Base-by-base conservation (phyloP, 2,329 filamentous ascomycete genomes). In the Fusarium sp. region DNA sequence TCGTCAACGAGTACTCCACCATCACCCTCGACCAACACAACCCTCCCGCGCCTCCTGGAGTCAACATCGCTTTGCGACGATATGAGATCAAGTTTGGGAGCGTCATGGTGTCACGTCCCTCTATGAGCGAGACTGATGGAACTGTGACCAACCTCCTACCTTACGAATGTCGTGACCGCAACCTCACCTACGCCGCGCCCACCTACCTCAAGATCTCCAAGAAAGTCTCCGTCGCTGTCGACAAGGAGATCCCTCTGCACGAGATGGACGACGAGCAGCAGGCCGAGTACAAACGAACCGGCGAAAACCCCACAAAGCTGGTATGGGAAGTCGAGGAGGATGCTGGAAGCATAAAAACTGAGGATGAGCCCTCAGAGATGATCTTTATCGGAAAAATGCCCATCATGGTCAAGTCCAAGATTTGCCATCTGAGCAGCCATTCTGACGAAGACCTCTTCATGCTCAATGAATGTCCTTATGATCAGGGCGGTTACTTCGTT, bases 401-500 rank as follows among this genome's bases (percentile, higher is more conserved):
- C 6, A 95, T 98, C 80, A 99, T 99, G 96, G 88, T 99, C 77
- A 97, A 98, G 85, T 98, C 95, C 35, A 94, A 95, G 82, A 96
- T 97, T 77, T 99, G 96, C 83, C 94, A 97, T 74, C 84, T 99
- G 75, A 93, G 93, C 75, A 91, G 92, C 75, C 90, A 97, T 79
- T 90, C 90, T 54, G 95, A 98, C 73, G 92, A 96, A 59, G 92
- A 93, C 55, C 87, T 99, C 4, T 98, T 97, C 81, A 88, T 93
- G 51, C 91, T 97, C 82, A 97, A 97, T 80, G 96, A 99, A 83
- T 99, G 96, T 76, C 96, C 96, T 2, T 99, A 98, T 82, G 96
- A 99, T 79, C 96, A 98, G 80, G 96, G 96, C 75, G 96, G 96
- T 74, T 99, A 99, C 83, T 99, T 99, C 80, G 94, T 99, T 78